Base-by-base conservation (phyloP, 2,329 filamentous ascomycete genomes). In the Stagonosporopsis cucurbitacearum region DNA sequence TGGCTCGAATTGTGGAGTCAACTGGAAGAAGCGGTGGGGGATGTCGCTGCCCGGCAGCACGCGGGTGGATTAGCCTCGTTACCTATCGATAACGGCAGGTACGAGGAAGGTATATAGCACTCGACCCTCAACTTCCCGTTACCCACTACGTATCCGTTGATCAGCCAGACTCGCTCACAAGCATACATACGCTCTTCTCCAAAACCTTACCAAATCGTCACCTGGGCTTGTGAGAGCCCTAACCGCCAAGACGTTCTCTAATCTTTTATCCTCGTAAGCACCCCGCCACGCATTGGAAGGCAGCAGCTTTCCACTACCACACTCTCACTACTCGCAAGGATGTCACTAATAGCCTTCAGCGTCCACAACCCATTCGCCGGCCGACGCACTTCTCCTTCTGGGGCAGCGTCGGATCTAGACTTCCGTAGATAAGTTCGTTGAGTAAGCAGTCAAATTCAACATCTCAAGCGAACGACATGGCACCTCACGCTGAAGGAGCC, bases 231-330 rank as follows among this genome's bases (percentile, higher is more conserved):
- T 50, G 48, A 77, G 73, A 73, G 75, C 73, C 76, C 75, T 77
- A 84, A 84, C 89, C 49, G 41, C 85, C 91, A 96, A 91, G 82
- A 96, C 92, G 93, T 97, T 96, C 89, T 94, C 92, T 84, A 97
- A 96, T 82, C 89, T 96, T 72, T 89, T 97, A 70, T 95, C 95
- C 86, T 96, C 92, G 93, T 96, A 86, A 78, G 92, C 81, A 57
- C 61, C 58, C 63, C 60, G 55, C 64, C 54, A 57, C 46, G 28
- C 39, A 46, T 33, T 15, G 45, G 26, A 50, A 50, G 46, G 41
- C 42, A 47, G 45, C 26, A 44, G 19, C 17, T 3, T 20, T 17
- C 28, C 15, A 15, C 15, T 30, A 13, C n/a, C 15, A 19, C 7
- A 32, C 5, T 30, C 23, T 19, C 8, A 6, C 26, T 20, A 7